Evolutionary conservation across 2,329 filamentous ascomycete species (phyloP).

Genomic region (Lasiodiplodia citricola): DNA sequence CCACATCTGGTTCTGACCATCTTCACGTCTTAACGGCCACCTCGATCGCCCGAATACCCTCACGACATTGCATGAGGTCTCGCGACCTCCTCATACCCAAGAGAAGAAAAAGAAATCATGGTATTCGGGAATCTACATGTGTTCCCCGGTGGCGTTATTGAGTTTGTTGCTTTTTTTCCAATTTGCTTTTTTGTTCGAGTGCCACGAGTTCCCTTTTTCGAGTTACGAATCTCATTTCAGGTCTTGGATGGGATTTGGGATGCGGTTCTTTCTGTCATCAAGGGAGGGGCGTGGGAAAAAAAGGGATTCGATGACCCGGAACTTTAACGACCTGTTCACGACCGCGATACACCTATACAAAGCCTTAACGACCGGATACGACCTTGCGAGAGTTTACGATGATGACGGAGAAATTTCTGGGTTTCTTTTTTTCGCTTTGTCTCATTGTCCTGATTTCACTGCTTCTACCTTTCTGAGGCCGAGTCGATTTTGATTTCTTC

Average conservation of each 20-base stretch:
- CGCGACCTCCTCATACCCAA: neutral
- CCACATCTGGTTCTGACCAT: neutral
- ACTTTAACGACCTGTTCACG: slow-evolving; percentile 22
- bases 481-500: slow-evolving; percentile 4
- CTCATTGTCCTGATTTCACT: neutral
- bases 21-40: neutral
- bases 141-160: slow-evolving; percentile 18
- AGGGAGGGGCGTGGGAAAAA: slow-evolving; percentile 12
- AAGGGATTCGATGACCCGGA: slow-evolving; percentile 2
- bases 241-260: slow-evolving; percentile 14
- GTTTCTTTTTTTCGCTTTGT: neutral
- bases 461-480: neutral
- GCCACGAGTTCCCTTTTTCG: slow-evolving; percentile 15
- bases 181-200: slow-evolving; percentile 15
- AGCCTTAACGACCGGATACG: slow-evolving; percentile 22
- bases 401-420: slow-evolving; percentile 9
- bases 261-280: neutral
- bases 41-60: neutral
- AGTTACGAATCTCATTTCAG: slow-evolving; percentile 18
- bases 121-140: slow-evolving; percentile 1
- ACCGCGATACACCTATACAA: slow-evolving; percentile 23
- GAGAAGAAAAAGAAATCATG: slow-evolving; percentile 15
- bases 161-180: neutral
- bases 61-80: neutral
- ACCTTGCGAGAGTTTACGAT: slow-evolving; percentile 17